Conservation (phyloP, 352 stramenopile species). For the Phytopythium kandeliae region DNA sequence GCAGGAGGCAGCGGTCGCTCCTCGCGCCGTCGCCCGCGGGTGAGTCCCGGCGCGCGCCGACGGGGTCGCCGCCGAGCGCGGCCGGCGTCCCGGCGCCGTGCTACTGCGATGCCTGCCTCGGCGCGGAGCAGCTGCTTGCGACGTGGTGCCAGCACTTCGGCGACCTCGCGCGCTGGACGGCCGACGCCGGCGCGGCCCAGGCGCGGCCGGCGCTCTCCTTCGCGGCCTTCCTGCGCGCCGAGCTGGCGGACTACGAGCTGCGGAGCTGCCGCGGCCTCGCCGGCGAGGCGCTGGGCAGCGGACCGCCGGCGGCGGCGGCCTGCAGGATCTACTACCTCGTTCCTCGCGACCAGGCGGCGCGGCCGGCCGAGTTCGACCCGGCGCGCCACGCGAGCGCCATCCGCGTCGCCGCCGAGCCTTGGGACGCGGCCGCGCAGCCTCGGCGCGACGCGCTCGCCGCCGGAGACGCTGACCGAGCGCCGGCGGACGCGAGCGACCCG, state of each 20-base stretch:
- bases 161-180: constrained; percentile 38
- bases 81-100: constrained; percentile 39
- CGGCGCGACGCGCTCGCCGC: background rate
- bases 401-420: constrained; percentile 16
- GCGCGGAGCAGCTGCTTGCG: constrained; percentile 32
- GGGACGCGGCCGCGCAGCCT: background rate
- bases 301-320: background rate
- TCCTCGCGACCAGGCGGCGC: constrained; percentile 3
- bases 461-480: too few relatives aligned
- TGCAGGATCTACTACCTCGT: constrained; percentile 31
- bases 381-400: constrained; percentile 29
- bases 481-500: background rate
- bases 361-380: constrained; percentile 19
- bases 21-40: background rate
- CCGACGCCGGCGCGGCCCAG: background rate
- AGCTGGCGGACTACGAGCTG: constrained; percentile 21
- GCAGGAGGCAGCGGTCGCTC: constrained; percentile 28
- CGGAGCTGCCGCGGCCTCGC: constrained; percentile 1
- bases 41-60: constrained; percentile 20
- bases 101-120: constrained; percentile 48
- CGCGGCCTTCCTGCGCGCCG: constrained; percentile 25
- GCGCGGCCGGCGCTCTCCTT: constrained; percentile 9
- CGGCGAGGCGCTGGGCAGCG: background rate
- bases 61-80: constrained; percentile 22
- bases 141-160: constrained; percentile 54